These are phyloP conservation scores for Colletotrichum coccodes DNA, from an alignment of 2,329 filamentous ascomycete genomes.

Conservation along the genomic window DNA sequence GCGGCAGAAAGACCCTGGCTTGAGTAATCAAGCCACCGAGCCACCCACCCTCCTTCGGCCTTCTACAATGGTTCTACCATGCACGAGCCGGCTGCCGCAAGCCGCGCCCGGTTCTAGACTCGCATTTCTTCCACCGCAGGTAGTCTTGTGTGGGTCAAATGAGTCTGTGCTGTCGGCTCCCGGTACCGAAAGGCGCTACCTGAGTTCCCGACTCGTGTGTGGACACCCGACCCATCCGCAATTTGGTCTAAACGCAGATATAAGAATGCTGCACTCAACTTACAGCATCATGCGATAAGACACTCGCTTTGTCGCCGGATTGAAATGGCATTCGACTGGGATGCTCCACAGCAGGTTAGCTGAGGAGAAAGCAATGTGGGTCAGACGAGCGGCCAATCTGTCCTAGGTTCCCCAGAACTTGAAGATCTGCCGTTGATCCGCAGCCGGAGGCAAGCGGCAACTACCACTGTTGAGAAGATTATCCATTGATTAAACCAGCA, in stretches of 20 bases:
- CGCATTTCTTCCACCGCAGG: not conserved
- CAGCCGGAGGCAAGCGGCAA: not conserved
- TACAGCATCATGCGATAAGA: not conserved
- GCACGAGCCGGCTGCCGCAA: not conserved
- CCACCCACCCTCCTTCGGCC: not conserved
- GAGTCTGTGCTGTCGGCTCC: not conserved
- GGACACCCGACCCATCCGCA: not conserved
- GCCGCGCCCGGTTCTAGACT: not conserved
- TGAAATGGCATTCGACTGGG: not conserved
- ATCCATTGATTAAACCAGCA: too few relatives aligned
- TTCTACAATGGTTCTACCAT: not conserved
- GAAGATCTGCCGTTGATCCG: not conserved
- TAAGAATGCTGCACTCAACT: slow-evolving; percentile 6
- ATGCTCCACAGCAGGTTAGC: not conserved
- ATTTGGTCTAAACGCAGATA: not conserved
- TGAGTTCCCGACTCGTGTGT: not conserved
- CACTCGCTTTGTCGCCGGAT: not conserved
- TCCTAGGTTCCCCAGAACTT: not conserved
- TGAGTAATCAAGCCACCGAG: too few relatives aligned
- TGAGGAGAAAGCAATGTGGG: not conserved
- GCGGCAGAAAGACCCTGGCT: not conserved
- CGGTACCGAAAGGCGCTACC: not conserved
- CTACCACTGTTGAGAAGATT: too few relatives aligned
- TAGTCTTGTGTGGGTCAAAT: not conserved
- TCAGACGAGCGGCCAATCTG: not conserved